Evolutionary conservation across 2,329 filamentous ascomycete genomes (phyloP).

Genomic region (Paecilomyces fulvus): DNA sequence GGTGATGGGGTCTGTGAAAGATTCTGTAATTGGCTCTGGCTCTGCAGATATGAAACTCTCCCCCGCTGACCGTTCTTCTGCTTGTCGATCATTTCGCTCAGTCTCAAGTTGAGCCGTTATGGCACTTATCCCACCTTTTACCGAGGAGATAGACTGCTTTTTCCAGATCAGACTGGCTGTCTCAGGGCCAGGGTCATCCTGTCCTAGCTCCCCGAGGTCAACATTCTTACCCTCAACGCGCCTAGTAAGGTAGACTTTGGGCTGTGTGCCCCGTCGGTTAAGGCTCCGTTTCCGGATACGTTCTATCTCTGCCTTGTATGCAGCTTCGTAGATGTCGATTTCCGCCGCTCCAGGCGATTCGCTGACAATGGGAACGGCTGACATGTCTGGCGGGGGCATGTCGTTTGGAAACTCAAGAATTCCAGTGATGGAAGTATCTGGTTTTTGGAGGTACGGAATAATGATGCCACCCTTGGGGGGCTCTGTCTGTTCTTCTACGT

Average conservation of each 20-base stretch:
- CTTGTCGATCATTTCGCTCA: slow-evolving; percentile 2
- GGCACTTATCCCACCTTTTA: slow-evolving; percentile 1
- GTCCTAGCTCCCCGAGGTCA: slow-evolving; percentile 17
- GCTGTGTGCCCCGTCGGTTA: slow-evolving; percentile 31
- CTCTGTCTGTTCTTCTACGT: slow-evolving; percentile 9
- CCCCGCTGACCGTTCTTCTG: slow-evolving; percentile 5
- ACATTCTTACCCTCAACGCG: slow-evolving; percentile 38
- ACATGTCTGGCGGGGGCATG: slow-evolving; percentile 23
- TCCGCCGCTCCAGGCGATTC: slow-evolving; percentile 80
- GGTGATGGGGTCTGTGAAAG: not conserved
- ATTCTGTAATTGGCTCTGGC: not conserved
- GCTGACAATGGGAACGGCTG: slow-evolving; percentile 49
- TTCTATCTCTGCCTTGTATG: slow-evolving; percentile 74
- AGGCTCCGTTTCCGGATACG: slow-evolving; percentile 51
- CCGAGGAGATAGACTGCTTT: slow-evolving; percentile 1
- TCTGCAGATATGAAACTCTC: slow-evolving; percentile 1
- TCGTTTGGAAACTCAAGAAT: slow-evolving; percentile 26
- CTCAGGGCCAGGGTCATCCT: slow-evolving; percentile 15
- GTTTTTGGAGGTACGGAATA: slow-evolving; percentile 9
- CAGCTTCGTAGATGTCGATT: slow-evolving; percentile 79
- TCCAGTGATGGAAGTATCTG: slow-evolving; percentile 22
- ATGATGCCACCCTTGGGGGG: slow-evolving; percentile 8
- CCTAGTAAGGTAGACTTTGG: slow-evolving; percentile 52
- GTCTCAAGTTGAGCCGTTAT: not conserved
- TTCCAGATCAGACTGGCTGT: slow-evolving; percentile 4